These are phyloP conservation scores for Nothophoma quercina DNA, from an alignment of 2,329 filamentous ascomycete genomes.

Conservation along the genomic window DNA sequence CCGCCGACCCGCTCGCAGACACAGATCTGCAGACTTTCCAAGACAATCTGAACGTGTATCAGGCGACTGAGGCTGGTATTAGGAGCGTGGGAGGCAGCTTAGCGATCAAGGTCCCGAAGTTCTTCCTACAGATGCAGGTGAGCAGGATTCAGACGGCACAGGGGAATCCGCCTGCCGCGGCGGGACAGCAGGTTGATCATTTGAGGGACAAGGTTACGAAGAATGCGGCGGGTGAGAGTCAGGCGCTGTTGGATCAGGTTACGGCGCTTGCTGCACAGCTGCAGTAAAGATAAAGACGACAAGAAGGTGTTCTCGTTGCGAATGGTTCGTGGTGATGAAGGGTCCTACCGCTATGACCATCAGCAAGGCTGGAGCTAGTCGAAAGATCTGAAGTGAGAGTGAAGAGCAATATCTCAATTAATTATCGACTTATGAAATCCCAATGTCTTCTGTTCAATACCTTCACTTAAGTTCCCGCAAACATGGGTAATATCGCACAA, in stretches of 20 bases:
- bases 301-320: too few species aligned
- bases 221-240: constrained; percentile 60
- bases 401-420: too few species aligned
- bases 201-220: constrained; percentile 65
- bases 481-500: too few species aligned
- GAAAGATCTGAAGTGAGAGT: too few species aligned
- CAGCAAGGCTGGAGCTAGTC: too few species aligned
- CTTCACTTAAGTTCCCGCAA: too few species aligned
- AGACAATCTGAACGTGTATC: constrained; percentile 63
- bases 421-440: too few species aligned
- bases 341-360: too few species aligned
- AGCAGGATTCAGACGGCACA: constrained; percentile 67
- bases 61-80: constrained; percentile 67
- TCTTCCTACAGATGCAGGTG: constrained; percentile 68
- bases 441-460: too few species aligned
- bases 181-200: constrained; percentile 64
- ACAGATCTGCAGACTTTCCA: constrained; percentile 62
- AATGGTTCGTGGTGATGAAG: too few species aligned
- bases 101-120: constrained; percentile 68
- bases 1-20: constrained; percentile 57
- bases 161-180: constrained; percentile 60
- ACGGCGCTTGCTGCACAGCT: constrained; percentile 39
- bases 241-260: constrained; percentile 63
- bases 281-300: too few species aligned
- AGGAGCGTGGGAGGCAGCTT: constrained; percentile 62